Conservation (phyloP, 768 basidiomycete species). For the Polyporus arcularius region DNA sequence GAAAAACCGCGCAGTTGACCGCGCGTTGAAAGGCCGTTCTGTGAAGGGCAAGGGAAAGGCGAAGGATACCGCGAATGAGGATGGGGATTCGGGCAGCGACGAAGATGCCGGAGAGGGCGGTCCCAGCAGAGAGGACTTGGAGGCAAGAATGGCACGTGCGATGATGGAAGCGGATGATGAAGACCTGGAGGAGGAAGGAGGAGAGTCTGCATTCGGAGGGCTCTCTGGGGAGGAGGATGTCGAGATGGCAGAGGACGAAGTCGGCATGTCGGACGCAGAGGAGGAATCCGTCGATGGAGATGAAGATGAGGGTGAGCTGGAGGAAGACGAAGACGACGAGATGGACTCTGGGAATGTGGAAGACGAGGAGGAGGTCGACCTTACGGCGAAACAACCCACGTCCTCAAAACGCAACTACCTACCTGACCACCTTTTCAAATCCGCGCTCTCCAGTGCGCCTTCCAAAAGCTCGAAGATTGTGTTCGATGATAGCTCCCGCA, state of each 20-base stretch:
- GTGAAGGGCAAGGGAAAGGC: constrained; percentile 16
- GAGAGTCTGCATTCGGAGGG: constrained; percentile 24
- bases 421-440: constrained; percentile 63
- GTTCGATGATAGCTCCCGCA: constrained; percentile 16
- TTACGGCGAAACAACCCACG: constrained; percentile 21
- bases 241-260: constrained; percentile 17
- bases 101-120: constrained; percentile 3
- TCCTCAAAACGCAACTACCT: constrained; percentile 48
- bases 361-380: constrained; percentile 23
- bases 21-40: constrained; percentile 50
- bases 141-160: constrained; percentile 41
- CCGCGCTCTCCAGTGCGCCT: constrained; percentile 47
- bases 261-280: constrained; percentile 15
- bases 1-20: constrained; percentile 50
- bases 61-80: constrained; percentile 18
- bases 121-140: constrained; percentile 22
- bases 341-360: constrained; percentile 10
- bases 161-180: constrained; percentile 42
- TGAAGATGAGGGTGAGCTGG: constrained; percentile 16
- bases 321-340: constrained; percentile 12
- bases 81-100: not conserved
- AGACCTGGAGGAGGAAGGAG: constrained; percentile 28
- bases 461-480: constrained; percentile 15
- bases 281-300: constrained; percentile 2
- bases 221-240: constrained; percentile 26